Evolutionary conservation across 306 rosid genomes (phyloP), one percentile per base, ranked within the genome.

Genomic region (Mimosa bimucronata): DNA sequence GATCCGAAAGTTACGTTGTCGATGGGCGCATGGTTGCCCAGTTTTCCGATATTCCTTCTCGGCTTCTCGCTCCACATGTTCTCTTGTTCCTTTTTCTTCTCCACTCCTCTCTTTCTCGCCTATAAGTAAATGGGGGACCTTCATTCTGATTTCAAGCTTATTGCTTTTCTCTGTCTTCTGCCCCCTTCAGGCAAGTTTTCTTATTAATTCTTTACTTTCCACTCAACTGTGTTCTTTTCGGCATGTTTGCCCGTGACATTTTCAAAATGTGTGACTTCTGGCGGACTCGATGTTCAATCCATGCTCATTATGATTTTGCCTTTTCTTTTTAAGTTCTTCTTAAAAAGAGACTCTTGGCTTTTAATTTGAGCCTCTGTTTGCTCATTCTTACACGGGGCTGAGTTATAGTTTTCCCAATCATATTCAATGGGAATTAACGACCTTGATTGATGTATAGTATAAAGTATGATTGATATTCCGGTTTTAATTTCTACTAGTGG

Each of bases 1-100:
- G 87, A 83, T 85, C 88, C 91, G 82, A 37, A 81, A 83, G 44
- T 45, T 76, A 19, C 79, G 87, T 77, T 62, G 77, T 71, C 79
- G 50, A 75, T 57, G 65, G n/a, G n/a, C n/a, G n/a, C n/a, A 75
- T 57, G 38, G 16, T 75, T 57, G 57, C 58, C 7, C 45, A 23
- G 31, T 42, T 25, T 50, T 38, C 45, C 66, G 44, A 64, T 40
- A 7, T 64, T 26, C 50, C 58, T 71, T 61, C 58, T 64, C 55
- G 23, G 16, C 77, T 42, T 60, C 46, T 64, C 55, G 30, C 78
- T 44, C 72, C 71, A 44, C 69, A 61, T 18, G 60, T 12, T 77
- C 55, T 7, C 48, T 46, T 60, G 11, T 21, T 42, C 66, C 31
- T 31, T 23, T 62, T 16, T 10, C 14, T 12, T 21, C 74, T 16